Conservation (phyloP, 23 red algal species). For the Chondrus crispus region DNA sequence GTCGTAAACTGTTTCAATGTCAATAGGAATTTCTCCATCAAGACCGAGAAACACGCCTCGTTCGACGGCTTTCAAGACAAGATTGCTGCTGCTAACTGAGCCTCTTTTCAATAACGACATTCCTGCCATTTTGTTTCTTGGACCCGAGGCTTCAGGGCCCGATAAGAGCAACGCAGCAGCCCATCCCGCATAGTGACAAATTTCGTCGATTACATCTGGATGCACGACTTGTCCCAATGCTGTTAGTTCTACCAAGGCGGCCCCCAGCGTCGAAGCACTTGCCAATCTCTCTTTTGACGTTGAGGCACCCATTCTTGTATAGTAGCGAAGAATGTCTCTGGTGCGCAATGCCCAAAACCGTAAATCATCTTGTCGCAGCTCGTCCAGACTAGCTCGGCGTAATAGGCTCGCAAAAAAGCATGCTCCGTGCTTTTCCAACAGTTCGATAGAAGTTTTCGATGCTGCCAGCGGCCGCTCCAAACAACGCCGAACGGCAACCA, state of each 20-base stretch:
- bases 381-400: not conserved
- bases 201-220: not conserved
- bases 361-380: not conserved
- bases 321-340: not conserved
- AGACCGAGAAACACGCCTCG: not conserved
- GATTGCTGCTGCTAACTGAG: not conserved
- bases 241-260: not conserved
- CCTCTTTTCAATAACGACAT: too few species aligned
- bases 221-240: not conserved
- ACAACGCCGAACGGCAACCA: not conserved
- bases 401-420: not conserved
- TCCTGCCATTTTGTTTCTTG: not conserved
- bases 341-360: slow-evolving; percentile 8
- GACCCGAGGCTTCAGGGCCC: not conserved
- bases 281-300: not conserved
- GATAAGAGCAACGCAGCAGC: slow-evolving; percentile 12
- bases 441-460: not conserved
- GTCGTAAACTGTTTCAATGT: not conserved
- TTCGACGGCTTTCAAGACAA: slow-evolving; percentile 34
- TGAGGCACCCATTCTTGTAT: not conserved
- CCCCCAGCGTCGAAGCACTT: not conserved
- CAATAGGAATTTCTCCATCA: slow-evolving; percentile 32
- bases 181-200: slow-evolving; percentile 51
- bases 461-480: not conserved
- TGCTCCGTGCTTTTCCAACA: not conserved